Evolutionary conservation across 208 protist genomes (phyloP).

Genomic region (Zelonia costaricensis): DNA sequence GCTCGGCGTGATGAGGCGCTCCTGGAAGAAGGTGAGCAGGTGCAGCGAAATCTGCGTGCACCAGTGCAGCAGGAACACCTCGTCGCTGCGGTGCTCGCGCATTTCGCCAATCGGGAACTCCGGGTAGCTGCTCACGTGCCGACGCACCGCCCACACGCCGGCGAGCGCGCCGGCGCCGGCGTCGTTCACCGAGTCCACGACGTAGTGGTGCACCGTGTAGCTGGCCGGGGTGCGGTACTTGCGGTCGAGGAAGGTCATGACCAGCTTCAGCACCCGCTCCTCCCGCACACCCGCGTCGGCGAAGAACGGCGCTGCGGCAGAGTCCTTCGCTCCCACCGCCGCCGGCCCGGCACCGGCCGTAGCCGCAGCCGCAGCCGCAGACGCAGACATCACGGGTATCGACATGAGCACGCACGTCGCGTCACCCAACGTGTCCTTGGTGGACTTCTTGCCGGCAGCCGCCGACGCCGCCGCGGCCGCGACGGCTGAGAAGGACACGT

Average conservation of each 20-base stretch:
- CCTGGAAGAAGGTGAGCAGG: constrained; percentile 75
- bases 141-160: constrained; percentile 40
- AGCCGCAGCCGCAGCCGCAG: background rate
- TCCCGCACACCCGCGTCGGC: constrained; percentile 24
- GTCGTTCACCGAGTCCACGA: constrained; percentile 14
- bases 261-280: constrained; percentile 34
- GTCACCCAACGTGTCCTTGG: background rate
- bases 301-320: constrained; percentile 3
- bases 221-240: constrained; percentile 28
- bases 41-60: constrained; percentile 78
- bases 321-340: background rate
- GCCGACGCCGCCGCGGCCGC: constrained; percentile 12
- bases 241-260: constrained; percentile 46
- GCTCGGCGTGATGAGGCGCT: constrained; percentile 69
- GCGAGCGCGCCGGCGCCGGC: constrained; percentile 3
- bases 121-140: constrained; percentile 39
- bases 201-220: constrained; percentile 33
- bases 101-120: constrained; percentile 46
- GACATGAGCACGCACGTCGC: constrained; percentile 19
- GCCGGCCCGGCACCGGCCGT: background rate
- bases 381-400: constrained; percentile 17
- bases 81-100: constrained; percentile 61
- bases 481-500: constrained; percentile 18
- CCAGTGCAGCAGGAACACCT: constrained; percentile 86
- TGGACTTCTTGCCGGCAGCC: constrained; percentile 4